A percentile compares a stretch with the other conserved stretches of the same genome.
Evolutionary conservation across 257 asterid genomes (phyloP).

Genomic region (Cruciata laevipes): DNA sequence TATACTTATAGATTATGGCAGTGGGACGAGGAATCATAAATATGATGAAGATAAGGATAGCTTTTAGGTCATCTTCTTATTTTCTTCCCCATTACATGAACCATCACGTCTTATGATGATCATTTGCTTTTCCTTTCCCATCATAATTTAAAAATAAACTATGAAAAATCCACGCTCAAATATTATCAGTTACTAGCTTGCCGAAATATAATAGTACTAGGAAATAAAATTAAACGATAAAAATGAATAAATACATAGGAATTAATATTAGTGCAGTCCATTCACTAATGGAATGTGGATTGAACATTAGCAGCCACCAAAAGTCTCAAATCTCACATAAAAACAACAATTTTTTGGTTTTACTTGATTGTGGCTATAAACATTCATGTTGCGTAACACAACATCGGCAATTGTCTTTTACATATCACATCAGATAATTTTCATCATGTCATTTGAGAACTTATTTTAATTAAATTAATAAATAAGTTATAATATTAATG

Average conservation of each 20-base stretch:
- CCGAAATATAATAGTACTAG: too few relatives aligned
- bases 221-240: too few relatives aligned
- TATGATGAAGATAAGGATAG: slow-evolving; percentile 6
- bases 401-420: not conserved
- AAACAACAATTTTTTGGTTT: not conserved
- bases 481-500: too few relatives aligned
- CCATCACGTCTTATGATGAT: too few relatives aligned
- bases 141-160: too few relatives aligned
- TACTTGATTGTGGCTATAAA: not conserved
- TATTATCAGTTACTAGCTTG: too few relatives aligned
- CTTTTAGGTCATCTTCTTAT: not conserved
- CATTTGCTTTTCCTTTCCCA: too few relatives aligned
- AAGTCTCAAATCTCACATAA: not conserved
- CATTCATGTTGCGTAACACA: not conserved
- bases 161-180: too few relatives aligned
- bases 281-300: not conserved
- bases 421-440: not conserved
- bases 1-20: not conserved
- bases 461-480: too few relatives aligned
- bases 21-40: not conserved
- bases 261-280: not conserved
- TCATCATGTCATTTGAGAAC: too few relatives aligned
- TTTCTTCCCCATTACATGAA: too few relatives aligned
- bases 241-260: not conserved
- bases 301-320: not conserved